Percentiles rank a stretch among this genome's conserved stretches.
These are phyloP conservation scores for Oryza glaberrima DNA, from an alignment of 176 grass and related monocot genomes.

Conservation along the genomic window DNA sequence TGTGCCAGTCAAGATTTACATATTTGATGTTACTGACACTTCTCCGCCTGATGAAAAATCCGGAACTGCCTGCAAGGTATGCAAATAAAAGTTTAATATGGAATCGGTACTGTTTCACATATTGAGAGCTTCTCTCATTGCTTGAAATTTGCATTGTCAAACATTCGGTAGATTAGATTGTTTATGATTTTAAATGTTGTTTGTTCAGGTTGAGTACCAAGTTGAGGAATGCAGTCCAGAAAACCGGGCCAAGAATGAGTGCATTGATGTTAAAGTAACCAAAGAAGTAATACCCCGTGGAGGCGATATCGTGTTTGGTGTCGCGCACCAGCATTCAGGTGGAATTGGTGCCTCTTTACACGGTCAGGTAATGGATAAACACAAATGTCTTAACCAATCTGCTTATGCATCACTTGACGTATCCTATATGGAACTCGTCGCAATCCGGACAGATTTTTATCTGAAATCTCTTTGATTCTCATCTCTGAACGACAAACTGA, in stretches of 20 bases:
- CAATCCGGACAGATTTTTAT: neutral
- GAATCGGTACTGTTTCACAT: neutral
- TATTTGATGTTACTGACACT: constrained; percentile 68
- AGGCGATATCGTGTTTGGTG: constrained; percentile 77
- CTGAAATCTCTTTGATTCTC: neutral
- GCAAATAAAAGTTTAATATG: neutral
- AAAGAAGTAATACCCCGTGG: constrained; percentile 61
- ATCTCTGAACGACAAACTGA: neutral
- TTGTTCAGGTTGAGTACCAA: constrained; percentile 75
- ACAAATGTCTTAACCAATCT: neutral
- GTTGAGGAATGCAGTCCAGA: constrained; percentile 62
- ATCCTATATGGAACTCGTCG: neutral
- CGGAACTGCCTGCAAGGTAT: constrained; percentile 60
- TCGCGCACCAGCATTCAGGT: constrained; percentile 80
- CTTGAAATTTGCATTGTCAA: neutral
- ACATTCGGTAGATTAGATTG: neutral
- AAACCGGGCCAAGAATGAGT: constrained; percentile 48
- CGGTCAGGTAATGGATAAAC: constrained; percentile 52
- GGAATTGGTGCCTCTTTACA: constrained; percentile 61
- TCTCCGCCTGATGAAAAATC: constrained; percentile 18
- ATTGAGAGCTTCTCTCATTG: neutral
- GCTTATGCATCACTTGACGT: neutral
- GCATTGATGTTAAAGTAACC: constrained; percentile 48
- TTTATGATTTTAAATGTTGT: neutral
- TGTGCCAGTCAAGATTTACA: constrained; percentile 78